Percentiles rank a stretch among this genome's conserved stretches.
These are phyloP conservation scores for Suhomyces anneliseae DNA, from an alignment of 1,139 yeast genomes.

Conservation along the genomic window DNA sequence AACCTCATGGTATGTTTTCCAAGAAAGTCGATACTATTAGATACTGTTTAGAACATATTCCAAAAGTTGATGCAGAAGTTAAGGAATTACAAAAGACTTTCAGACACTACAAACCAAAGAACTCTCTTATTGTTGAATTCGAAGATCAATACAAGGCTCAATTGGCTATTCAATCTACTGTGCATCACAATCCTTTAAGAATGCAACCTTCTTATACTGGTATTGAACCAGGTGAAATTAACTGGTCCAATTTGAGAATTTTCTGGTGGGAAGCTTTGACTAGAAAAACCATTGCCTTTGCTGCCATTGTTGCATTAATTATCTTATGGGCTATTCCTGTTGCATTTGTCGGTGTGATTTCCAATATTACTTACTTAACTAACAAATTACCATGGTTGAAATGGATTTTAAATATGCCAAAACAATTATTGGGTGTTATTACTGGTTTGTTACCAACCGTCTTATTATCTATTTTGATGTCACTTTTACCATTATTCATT, in stretches of 20 bases:
- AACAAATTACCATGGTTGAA: conserved; percentile 65
- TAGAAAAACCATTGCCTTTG: conserved; percentile 57
- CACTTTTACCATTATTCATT: conserved; percentile 71
- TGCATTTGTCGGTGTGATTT: conserved; percentile 90
- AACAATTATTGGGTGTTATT: conserved; percentile 67
- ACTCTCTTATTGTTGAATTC: conserved; percentile 69
- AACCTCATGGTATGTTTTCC: conserved; percentile 52
- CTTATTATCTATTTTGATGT: conserved; percentile 79
- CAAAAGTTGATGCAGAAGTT: conserved; percentile 56
- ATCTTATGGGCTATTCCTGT: conserved; percentile 95
- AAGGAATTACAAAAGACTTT: conserved; percentile 49
- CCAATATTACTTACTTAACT: conserved; percentile 75
- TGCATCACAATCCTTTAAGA: conserved; percentile 55
- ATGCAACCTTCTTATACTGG: conserved; percentile 54
- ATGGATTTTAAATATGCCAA: conserved; percentile 72
- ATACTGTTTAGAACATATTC: conserved; percentile 55
- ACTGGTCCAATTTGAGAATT: conserved; percentile 72
- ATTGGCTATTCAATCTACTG: conserved; percentile 60
- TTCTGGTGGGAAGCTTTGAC: conserved; percentile 81
- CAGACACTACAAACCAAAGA: conserved; percentile 44
- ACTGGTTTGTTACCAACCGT: conserved; percentile 87
- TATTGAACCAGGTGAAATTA: conserved; percentile 59
- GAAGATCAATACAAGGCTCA: conserved; percentile 72
- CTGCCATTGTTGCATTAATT: conserved; percentile 58
- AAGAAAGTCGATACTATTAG: conserved; percentile 63